Base-by-base conservation (phyloP, 495 filamentous ascomycete genomes). In the Tuber umbilicatum region DNA sequence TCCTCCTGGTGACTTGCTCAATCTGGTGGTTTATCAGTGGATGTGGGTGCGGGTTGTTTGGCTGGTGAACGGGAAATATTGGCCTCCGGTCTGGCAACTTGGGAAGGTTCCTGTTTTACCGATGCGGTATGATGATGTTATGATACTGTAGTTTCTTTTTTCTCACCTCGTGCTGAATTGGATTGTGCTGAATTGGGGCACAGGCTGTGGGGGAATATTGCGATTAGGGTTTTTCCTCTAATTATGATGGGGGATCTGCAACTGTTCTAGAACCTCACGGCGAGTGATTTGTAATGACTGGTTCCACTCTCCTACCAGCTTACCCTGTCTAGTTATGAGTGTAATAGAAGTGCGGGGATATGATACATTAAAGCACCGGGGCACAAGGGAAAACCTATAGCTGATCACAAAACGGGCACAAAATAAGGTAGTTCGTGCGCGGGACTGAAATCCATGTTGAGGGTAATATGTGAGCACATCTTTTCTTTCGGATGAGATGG, bases 11-110 rank as follows among this genome's bases (percentile, higher is more conserved):
- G 10, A 27, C 12, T 64, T 64, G 55, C 55, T n/a, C 55, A 2
- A 64, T 64, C n/a, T 64, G 55, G 55, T 64, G 55, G 55, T 64
- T 64, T 64, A 17, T 64, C 3, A 64, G n/a, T 31, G 55, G 55
- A 6, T 64, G 55, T 2, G 50, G 50, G n/a, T 27, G 50, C 12
- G 12, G 55, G 10, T 64, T 64, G 55, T 64, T 64, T 64, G 10
- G 55, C 12, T 9, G 55, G 6, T 64, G 55, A 64, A 64, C n/a
- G 55, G 14, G 17, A 27, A 17, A 10, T 64, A 64, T 31, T 27
- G 27, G 2, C n/a, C 5, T 31, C 55, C 17, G n/a, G 6, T 31
- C 55, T 31, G 12, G 27, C 12, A 64, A 64, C 55, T 64, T 64
- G 27, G 55, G 12, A 64, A 27, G 27, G 55, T 14, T 31, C 0